Base-by-base conservation (phyloP, 306 rosid species). In the Ochetophila trinervis region DNA sequence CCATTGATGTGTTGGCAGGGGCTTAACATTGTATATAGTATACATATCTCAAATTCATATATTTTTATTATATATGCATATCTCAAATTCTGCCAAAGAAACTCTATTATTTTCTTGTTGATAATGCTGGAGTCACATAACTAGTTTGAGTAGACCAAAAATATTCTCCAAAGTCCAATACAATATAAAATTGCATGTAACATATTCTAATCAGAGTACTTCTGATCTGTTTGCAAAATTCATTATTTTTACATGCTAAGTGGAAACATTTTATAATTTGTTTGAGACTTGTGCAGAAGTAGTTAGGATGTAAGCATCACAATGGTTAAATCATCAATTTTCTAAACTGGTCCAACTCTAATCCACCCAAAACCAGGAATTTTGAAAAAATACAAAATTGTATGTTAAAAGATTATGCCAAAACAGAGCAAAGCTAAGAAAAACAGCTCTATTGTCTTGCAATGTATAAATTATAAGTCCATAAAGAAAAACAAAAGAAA, bases 281-380 rank as follows among this genome's bases (percentile, higher is more conserved):
- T 68, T 55, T 72, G 76, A 70, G 69, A 73, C 66, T 82, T 72
- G 66, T 86, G 78, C 65, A 80, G 75, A 6, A 74, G 84, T 65
- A 49, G 90, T 79, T 86, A 65, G 76, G 75, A 80, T 72, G 90
- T 66, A 68, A 71, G 82, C 71, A 78, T 82, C 87, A 71, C 56
- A 61, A 37, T 74, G 77, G 69, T 80, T 79, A 76, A 79, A 73
- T 74, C 76, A 82, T 48, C 71, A 61, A 66, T 75, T 66, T 73
- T 73, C 51, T 49, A 52, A 77, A 78, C 49, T 82, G 66, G 60
- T 76, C 66, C 58, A 47, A 49, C 47, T 17, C 20, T 55, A 53
- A 59, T 76, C 75, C 70, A 63, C 73, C 69, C 81, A 67, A 62
- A 68, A 56, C 48, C 77, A 53, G 59, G 65, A 54, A 58, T 36